phyloP scores from a whole-genome alignment of 768 basidiomycete genomes.

The Russula earlei region DNA sequence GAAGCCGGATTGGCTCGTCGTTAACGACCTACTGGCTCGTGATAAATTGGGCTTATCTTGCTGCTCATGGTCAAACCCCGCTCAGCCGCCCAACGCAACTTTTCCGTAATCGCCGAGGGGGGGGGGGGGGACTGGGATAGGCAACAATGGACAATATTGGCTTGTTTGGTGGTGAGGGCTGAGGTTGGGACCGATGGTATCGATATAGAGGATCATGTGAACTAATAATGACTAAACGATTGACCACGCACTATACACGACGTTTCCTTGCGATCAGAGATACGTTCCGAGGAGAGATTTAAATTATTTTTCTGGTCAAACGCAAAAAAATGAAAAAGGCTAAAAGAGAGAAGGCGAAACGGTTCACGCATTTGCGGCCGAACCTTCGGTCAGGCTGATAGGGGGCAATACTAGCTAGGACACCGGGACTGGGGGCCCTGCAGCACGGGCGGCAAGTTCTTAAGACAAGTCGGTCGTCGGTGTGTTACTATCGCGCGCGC shows the following conservation, averaged over 20 bases:
- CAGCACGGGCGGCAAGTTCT: no score
- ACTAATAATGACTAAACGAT: not conserved
- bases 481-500: no score
- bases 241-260: slow-evolving; percentile 12
- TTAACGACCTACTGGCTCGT: not conserved
- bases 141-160: slow-evolving; percentile 5
- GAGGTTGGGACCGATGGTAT: slow-evolving; percentile 9
- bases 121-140: not conserved
- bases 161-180: not conserved
- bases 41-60: not conserved
- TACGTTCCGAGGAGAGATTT: not conserved
- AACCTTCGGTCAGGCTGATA: no score
- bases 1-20: slow-evolving; percentile 12
- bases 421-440: no score
- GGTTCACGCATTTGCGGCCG: no score
- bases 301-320: not conserved
- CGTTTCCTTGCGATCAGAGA: slow-evolving; percentile 3
- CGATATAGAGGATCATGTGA: slow-evolving; percentile 17
- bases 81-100: not conserved
- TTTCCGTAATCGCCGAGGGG: slow-evolving; percentile 15
- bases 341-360: no score
- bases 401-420: no score
- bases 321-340: no score
- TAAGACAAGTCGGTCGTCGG: no score
- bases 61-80: not conserved